Percentiles rank a stretch among this genome's conserved stretches.
Evolutionary conservation across 306 rosid genomes (phyloP).

Genomic region (Urtica urens): DNA sequence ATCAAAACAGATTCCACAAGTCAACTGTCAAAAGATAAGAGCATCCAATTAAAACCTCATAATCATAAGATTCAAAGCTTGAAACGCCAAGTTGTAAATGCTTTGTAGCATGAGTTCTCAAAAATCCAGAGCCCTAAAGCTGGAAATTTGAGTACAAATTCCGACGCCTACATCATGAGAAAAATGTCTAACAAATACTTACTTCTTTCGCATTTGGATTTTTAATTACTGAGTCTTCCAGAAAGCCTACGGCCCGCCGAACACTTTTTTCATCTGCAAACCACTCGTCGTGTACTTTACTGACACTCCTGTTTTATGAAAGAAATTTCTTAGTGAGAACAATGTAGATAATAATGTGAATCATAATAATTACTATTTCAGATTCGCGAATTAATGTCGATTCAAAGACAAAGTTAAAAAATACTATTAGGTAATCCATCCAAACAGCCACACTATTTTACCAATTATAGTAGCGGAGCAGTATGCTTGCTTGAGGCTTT

Average conservation of each 20-base stretch:
- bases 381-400: neutral
- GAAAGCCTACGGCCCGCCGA: conserved; percentile 42
- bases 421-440: neutral
- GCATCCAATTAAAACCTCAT: conserved; percentile 1
- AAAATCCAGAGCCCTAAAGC: neutral
- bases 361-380: no score
- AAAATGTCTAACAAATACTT: conserved; percentile 11
- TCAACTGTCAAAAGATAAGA: conserved; percentile 26
- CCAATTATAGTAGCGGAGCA: conserved; percentile 58
- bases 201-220: conserved; percentile 31
- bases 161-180: conserved; percentile 5
- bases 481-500: conserved; percentile 38
- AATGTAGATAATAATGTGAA: no score
- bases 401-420: neutral
- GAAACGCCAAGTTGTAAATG: neutral
- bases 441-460: conserved; percentile 15
- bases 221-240: conserved; percentile 33
- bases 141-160: neutral
- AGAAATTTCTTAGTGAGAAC: no score
- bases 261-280: conserved; percentile 59
- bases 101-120: neutral
- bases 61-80: neutral
- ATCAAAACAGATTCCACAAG: conserved; percentile 57
- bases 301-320: conserved; percentile 36
- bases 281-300: conserved; percentile 67